Conservation (phyloP, 805 yeast genomes). For the Yarrowia yakushimensis region DNA sequence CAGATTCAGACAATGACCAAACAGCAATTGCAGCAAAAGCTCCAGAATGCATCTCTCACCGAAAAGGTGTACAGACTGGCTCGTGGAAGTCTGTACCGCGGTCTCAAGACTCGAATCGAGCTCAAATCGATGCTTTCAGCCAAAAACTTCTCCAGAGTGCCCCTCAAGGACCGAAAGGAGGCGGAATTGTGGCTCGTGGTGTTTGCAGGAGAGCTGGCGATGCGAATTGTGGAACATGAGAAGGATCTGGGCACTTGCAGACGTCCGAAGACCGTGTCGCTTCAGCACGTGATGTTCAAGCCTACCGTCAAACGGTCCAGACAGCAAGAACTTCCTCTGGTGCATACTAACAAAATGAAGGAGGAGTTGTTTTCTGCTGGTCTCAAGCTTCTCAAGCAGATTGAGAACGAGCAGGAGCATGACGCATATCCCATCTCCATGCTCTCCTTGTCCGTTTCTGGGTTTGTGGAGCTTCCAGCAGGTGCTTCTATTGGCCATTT, state of each 20-base stretch:
- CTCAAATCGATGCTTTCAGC: slow-evolving; percentile 86
- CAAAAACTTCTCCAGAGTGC: slow-evolving; percentile 65
- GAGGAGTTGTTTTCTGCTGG: slow-evolving; percentile 33
- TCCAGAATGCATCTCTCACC: slow-evolving; percentile 50
- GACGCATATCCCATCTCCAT: slow-evolving; percentile 25
- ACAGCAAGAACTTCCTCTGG: slow-evolving; percentile 32
- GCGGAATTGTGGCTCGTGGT: slow-evolving; percentile 76
- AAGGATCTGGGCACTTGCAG: slow-evolving; percentile 51
- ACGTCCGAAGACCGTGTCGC: slow-evolving; percentile 55
- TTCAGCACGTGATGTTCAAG: slow-evolving; percentile 39
- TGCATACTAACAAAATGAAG: slow-evolving; percentile 42
- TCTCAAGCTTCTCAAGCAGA: slow-evolving; percentile 30
- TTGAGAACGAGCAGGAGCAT: slow-evolving; percentile 34
- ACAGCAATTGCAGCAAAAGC: slow-evolving; percentile 39
- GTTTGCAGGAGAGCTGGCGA: slow-evolving; percentile 71
- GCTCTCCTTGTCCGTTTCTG: slow-evolving; percentile 25
- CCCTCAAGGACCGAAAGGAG: slow-evolving; percentile 53
- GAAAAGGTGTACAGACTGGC: slow-evolving; percentile 56
- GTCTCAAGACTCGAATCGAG: slow-evolving; percentile 55
- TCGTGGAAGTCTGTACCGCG: slow-evolving; percentile 58
- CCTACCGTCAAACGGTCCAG: slow-evolving; percentile 28
- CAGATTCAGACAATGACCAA: slow-evolving; percentile 50
- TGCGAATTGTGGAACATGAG: slow-evolving; percentile 67
- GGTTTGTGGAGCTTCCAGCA: slow-evolving; percentile 21
- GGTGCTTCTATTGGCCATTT: slow-evolving; percentile 16